Conservation (phyloP, 768 basidiomycete species). For the Lactarius akahatsu region DNA sequence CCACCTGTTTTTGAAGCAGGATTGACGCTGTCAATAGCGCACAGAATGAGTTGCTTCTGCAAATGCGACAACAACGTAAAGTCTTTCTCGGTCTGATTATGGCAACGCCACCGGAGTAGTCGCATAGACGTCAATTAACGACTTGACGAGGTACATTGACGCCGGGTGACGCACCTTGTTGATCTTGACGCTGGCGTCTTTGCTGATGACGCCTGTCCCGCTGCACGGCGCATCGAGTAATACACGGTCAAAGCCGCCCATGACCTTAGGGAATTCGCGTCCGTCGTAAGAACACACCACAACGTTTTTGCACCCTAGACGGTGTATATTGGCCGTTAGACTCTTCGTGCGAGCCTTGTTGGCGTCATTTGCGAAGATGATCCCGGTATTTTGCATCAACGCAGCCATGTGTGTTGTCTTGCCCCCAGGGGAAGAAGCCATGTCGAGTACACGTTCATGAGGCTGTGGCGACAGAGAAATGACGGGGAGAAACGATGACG, state of each 20-base stretch:
- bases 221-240: conserved; percentile 96
- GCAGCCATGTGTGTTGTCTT: conserved; percentile 99
- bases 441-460: conserved; percentile 91
- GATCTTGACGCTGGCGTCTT: conserved; percentile 94
- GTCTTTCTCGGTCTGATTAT: conserved; percentile 81
- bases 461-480: conserved; percentile 93
- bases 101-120: background rate
- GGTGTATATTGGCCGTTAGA: conserved; percentile 93
- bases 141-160: background rate
- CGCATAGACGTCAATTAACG: conserved; percentile 12
- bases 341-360: conserved; percentile 95
- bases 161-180: conserved; percentile 74
- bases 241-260: conserved; percentile 98
- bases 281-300: conserved; percentile 97
- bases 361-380: conserved; percentile 95
- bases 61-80: conserved; percentile 95
- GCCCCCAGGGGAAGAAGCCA: conserved; percentile 98
- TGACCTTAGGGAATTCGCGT: conserved; percentile 96
- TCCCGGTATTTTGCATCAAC: conserved; percentile 95
- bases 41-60: conserved; percentile 97
- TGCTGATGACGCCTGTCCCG: conserved; percentile 97
- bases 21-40: conserved; percentile 94
- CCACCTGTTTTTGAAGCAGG: conserved; percentile 90
- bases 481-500: conserved; percentile 98
- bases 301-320: conserved; percentile 97